A percentile compares a stretch with the other conserved stretches of the same genome.
phyloP scores from a whole-genome alignment of 768 basidiomycete genomes.

The Psilocybe cyanescens region DNA sequence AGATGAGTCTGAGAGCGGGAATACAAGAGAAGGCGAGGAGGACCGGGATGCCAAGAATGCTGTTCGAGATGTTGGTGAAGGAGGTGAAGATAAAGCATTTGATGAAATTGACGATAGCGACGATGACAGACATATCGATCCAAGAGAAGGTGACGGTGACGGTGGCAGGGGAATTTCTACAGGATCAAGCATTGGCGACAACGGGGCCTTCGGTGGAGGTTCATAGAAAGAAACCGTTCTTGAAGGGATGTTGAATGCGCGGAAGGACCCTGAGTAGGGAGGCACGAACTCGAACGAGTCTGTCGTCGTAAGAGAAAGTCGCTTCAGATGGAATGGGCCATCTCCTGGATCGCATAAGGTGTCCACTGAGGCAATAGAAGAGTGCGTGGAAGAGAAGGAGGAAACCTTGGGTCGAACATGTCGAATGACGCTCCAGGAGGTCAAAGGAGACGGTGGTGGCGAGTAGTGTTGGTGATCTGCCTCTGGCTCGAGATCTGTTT shows the following conservation, averaged over 20 bases:
- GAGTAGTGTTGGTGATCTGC: constrained; percentile 14
- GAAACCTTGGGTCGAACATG: constrained; percentile 12
- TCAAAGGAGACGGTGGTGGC: constrained; percentile 11
- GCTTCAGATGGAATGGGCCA: constrained; percentile 21
- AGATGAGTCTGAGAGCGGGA: neutral
- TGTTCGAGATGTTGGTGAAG: constrained; percentile 16
- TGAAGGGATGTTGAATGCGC: constrained; percentile 20
- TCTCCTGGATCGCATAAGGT: constrained; percentile 26
- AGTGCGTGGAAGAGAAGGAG: constrained; percentile 19
- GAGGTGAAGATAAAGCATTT: neutral
- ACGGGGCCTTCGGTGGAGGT: constrained; percentile 14
- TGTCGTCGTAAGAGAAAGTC: constrained; percentile 20
- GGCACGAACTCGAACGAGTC: constrained; percentile 24
- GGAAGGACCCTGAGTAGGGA: constrained; percentile 14
- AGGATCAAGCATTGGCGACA: constrained; percentile 15
- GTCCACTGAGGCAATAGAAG: constrained; percentile 28
- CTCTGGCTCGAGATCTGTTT: constrained; percentile 11
- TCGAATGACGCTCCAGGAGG: constrained; percentile 6
- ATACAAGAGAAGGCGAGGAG: constrained; percentile 8
- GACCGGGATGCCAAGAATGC: constrained; percentile 10
- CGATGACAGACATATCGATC: constrained; percentile 4
- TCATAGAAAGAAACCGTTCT: constrained; percentile 29
- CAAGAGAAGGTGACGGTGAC: constrained; percentile 17
- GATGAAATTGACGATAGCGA: constrained; percentile 11
- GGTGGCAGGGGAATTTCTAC: constrained; percentile 21